Percentiles rank a stretch among this genome's conserved stretches.
phyloP scores from a whole-genome alignment of 2,329 filamentous ascomycete genomes.

The Pyricularia grisea region DNA sequence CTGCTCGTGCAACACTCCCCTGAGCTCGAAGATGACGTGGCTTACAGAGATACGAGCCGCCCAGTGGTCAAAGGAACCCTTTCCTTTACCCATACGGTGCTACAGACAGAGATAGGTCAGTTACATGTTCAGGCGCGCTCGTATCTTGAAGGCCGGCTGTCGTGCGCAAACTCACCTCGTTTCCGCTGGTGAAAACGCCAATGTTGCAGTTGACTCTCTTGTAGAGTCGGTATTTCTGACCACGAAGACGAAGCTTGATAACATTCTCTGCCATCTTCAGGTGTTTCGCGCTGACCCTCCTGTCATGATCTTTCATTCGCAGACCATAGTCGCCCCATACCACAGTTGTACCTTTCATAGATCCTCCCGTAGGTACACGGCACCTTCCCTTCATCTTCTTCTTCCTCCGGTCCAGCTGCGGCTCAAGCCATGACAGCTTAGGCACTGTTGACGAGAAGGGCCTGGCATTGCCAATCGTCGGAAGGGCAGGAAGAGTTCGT shows the following conservation, averaged over 20 bases:
- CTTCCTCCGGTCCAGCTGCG: conserved; percentile 63
- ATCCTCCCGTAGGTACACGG: conserved; percentile 83
- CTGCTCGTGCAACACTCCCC: conserved; percentile 88
- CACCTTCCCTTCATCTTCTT: conserved; percentile 89
- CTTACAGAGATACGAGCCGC: conserved; percentile 82
- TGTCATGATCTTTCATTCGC: conserved; percentile 87
- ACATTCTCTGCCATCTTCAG: conserved; percentile 89
- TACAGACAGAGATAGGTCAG: conserved; percentile 18
- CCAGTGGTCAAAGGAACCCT: conserved; percentile 96
- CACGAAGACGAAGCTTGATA: conserved; percentile 79
- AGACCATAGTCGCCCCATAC: conserved; percentile 95
- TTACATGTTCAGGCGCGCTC: neutral
- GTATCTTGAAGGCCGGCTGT: neutral
- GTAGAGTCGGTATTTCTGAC: conserved; percentile 87
- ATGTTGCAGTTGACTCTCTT: conserved; percentile 87
- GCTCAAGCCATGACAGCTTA: conserved; percentile 71
- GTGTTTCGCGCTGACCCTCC: conserved; percentile 77
- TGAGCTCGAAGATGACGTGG: conserved; percentile 86
- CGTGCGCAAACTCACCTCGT: conserved; percentile 54
- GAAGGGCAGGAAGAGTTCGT: neutral
- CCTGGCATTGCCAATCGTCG: conserved; percentile 32
- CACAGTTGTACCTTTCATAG: conserved; percentile 84
- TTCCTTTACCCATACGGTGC: conserved; percentile 96
- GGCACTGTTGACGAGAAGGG: conserved; percentile 63
- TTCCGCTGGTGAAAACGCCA: conserved; percentile 90